Base-by-base conservation (phyloP, 805 yeast species). In the Starmerella apicola region DNA sequence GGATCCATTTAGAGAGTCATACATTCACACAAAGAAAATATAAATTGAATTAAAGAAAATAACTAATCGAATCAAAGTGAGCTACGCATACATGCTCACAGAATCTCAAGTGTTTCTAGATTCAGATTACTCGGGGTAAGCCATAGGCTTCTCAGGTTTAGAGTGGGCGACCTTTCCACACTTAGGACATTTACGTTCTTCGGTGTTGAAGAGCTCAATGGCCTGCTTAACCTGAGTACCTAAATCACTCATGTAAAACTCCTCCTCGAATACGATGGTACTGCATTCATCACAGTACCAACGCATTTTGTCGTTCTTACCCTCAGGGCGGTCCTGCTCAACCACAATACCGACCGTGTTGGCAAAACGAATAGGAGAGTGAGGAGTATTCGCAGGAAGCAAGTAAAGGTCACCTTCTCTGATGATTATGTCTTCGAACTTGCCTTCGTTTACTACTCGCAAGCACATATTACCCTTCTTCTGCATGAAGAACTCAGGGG, bases 401-500 rank as follows among this genome's bases (percentile, higher is more conserved):
- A 86, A 62, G 55, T 82, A 86, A n/a, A 91, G 77, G 49, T 82
- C 94, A 6, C 94, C 94, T 53, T 86, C 95, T 32, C 70, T 64
- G 40, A 86, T 85, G 2, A 70, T 63, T 17, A 86, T 68, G 49
- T 83, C 94, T 49, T 65, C 72, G 61, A 86, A 84, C 41, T 68
- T 70, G 2, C 84, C 88, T 24, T 74, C 76, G 44, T 79, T 84
- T 15, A 48, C 43, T 1, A 86, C 94, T 46, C 74, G 76, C 46
- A 86, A 66, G 17, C 81, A 70, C 94, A 86, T 85, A 20, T 68
- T 65, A 2, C 96, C 96, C 59, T 82, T 82, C 57, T 79, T 72
- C 67, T 81, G 88, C 61, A 79, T 76, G 58, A 86, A 86, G 73
- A 84, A 86, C 54, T 86, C 96, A 0, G 96, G 95, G 0, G 96